Conservation (phyloP, 2,329 filamentous ascomycete genomes). For the Aspergillus sp. region DNA sequence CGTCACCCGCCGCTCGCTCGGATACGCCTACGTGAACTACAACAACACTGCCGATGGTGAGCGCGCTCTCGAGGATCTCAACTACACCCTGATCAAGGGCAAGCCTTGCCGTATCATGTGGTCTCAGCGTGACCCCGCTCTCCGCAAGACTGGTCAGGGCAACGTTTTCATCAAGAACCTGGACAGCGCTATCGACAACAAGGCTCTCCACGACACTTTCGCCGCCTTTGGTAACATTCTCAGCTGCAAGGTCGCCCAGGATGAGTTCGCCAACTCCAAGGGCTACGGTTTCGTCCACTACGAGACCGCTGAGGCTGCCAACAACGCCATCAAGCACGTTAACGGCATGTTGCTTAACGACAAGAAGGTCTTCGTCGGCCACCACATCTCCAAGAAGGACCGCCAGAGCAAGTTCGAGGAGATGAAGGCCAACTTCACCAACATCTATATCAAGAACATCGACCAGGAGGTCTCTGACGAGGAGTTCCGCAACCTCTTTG, state of each 20-base stretch:
- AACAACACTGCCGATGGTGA: constrained; percentile 95
- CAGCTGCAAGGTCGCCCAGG: constrained; percentile 98
- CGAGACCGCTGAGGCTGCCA: constrained; percentile 95
- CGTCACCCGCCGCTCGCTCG: constrained; percentile 94
- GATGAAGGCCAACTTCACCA: constrained; percentile 99
- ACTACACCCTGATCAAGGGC: constrained; percentile 99
- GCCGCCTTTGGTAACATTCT: constrained; percentile 98
- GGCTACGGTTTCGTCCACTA: constrained; percentile 99
- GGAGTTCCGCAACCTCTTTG: constrained; percentile 88
- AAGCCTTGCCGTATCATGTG: constrained; percentile 99
- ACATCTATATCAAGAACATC: constrained; percentile 99
- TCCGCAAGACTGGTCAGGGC: constrained; percentile 98
- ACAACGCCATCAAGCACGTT: constrained; percentile 97
- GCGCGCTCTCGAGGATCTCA: constrained; percentile 97
- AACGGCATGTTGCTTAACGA: constrained; percentile 99
- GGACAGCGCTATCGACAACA: constrained; percentile 98
- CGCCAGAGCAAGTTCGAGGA: constrained; percentile 99
- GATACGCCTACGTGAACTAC: constrained; percentile 99
- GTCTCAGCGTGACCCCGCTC: constrained; percentile 97
- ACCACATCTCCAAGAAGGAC: constrained; percentile 99
- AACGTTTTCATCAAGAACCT: constrained; percentile 99
- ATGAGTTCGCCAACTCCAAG: constrained; percentile 94
- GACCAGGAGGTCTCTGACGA: constrained; percentile 77
- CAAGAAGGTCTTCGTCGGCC: constrained; percentile 99
- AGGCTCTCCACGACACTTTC: constrained; percentile 98